A percentile compares a stretch with the other conserved stretches of the same genome.
Conservation (phyloP, 1,284 basidiomycete species). For the Papiliotrema laurentii region DNA sequence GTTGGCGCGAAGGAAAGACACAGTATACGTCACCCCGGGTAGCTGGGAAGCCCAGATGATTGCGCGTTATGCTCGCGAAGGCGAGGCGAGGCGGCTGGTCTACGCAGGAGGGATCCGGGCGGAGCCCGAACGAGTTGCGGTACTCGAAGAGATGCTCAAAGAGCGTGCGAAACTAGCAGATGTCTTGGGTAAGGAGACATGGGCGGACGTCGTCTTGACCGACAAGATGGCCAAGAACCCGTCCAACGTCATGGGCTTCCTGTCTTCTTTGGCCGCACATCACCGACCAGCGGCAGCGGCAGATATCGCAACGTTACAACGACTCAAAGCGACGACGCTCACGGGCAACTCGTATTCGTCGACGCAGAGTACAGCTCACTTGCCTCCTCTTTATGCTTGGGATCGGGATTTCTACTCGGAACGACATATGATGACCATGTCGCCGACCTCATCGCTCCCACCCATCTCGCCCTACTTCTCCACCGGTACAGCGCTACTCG, state of each 20-base stretch:
- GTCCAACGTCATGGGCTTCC: slow-evolving; percentile 79
- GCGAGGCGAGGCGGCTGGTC: slow-evolving; percentile 72
- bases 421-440: slow-evolving; percentile 47
- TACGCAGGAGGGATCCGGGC: slow-evolving; percentile 68
- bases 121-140: slow-evolving; percentile 48
- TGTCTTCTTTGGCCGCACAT: slow-evolving; percentile 70
- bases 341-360: slow-evolving; percentile 29
- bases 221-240: slow-evolving; percentile 95
- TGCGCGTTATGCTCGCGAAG: slow-evolving; percentile 74
- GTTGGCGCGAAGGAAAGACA: slow-evolving; percentile 54
- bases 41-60: slow-evolving; percentile 89
- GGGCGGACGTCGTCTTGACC: slow-evolving; percentile 72
- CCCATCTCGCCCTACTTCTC: slow-evolving; percentile 64
- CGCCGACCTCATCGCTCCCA: slow-evolving; percentile 61
- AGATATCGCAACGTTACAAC: slow-evolving; percentile 66
- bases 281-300: slow-evolving; percentile 67
- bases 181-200: slow-evolving; percentile 75
- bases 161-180: slow-evolving; percentile 72
- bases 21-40: slow-evolving; percentile 70
- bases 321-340: slow-evolving; percentile 68
- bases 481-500: slow-evolving; percentile 80
- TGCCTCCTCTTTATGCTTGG: slow-evolving; percentile 77
- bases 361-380: slow-evolving; percentile 37
- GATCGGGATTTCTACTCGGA: slow-evolving; percentile 77
- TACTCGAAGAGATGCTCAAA: slow-evolving; percentile 69